phyloP scores from a whole-genome alignment of 2,329 filamentous ascomycete species.

The Aspergillus sergii region DNA sequence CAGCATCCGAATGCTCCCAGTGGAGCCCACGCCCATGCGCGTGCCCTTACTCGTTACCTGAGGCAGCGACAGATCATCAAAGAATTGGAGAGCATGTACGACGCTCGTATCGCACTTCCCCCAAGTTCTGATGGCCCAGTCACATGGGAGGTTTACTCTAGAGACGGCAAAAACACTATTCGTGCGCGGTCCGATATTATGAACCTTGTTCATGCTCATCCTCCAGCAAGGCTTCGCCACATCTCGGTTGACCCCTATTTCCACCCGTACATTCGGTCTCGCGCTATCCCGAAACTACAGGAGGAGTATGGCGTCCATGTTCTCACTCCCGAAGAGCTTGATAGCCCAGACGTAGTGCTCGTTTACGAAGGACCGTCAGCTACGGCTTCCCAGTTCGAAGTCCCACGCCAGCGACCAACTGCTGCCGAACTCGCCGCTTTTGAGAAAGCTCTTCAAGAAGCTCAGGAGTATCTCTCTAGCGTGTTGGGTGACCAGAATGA shows the following conservation, averaged over 20 bases:
- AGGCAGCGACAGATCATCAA: slow-evolving; percentile 79
- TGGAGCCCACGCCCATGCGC: slow-evolving; percentile 76
- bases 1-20: slow-evolving; percentile 74
- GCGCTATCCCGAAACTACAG: slow-evolving; percentile 42
- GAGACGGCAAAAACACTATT: slow-evolving; percentile 75
- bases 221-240: slow-evolving; percentile 47
- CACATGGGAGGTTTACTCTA: slow-evolving; percentile 85
- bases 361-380: slow-evolving; percentile 52
- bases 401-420: slow-evolving; percentile 60
- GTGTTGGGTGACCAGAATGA: slow-evolving; percentile 58
- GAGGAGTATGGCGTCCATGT: slow-evolving; percentile 51
- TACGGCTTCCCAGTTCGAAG: slow-evolving; percentile 52
- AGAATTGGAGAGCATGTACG: slow-evolving; percentile 76
- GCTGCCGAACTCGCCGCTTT: slow-evolving; percentile 58
- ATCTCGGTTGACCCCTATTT: slow-evolving; percentile 53
- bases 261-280: slow-evolving; percentile 49
- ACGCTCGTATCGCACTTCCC: slow-evolving; percentile 85
- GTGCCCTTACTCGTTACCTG: slow-evolving; percentile 85
- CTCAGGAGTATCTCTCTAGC: slow-evolving; percentile 58
- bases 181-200: slow-evolving; percentile 53
- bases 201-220: slow-evolving; percentile 52
- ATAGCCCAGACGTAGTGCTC: slow-evolving; percentile 49
- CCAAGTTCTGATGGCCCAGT: slow-evolving; percentile 66
- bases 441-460: slow-evolving; percentile 59
- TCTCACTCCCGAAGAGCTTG: slow-evolving; percentile 49